Conservation (phyloP, 2,329 filamentous ascomycete species). For the Aspergillus ibericus region DNA sequence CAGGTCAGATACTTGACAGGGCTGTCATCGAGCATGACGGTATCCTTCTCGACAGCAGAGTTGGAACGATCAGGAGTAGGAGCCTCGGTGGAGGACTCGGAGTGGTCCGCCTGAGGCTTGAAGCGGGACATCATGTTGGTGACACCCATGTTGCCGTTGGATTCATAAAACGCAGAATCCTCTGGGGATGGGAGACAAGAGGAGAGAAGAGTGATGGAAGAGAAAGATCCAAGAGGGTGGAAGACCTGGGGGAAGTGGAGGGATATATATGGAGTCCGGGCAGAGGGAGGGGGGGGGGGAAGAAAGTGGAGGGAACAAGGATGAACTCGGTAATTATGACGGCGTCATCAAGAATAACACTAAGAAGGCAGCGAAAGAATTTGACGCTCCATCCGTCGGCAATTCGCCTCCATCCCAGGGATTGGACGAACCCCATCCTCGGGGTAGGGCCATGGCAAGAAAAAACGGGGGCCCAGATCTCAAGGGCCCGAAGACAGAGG, state of each 20-base stretch:
- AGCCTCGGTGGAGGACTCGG: conserved; percentile 23
- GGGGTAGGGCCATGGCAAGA: conserved; percentile 22
- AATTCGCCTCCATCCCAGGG: conserved; percentile 17
- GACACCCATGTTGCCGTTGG: conserved; percentile 30
- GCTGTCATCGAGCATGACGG: conserved; percentile 39
- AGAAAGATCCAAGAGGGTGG: conserved; percentile 10
- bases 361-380: conserved; percentile 11
- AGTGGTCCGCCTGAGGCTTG: conserved; percentile 30
- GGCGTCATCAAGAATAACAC: conserved; percentile 19
- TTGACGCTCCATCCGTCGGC: conserved; percentile 11
- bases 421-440: conserved; percentile 19
- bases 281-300: not conserved
- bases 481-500: conserved; percentile 14
- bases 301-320: conserved; percentile 8
- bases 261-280: conserved; percentile 25
- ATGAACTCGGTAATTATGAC: conserved; percentile 12
- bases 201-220: conserved; percentile 5
- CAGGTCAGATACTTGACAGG: conserved; percentile 46
- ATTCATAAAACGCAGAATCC: conserved; percentile 7
- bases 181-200: not conserved
- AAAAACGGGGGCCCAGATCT: conserved; percentile 35
- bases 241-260: conserved; percentile 13
- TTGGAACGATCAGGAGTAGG: conserved; percentile 35
- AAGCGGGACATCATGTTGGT: conserved; percentile 29
- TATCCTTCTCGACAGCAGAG: conserved; percentile 36